Evolutionary conservation across 2,329 filamentous ascomycete species (phyloP), one percentile per base, ranked within the genome.

Genomic region (Fusarium clavum): DNA sequence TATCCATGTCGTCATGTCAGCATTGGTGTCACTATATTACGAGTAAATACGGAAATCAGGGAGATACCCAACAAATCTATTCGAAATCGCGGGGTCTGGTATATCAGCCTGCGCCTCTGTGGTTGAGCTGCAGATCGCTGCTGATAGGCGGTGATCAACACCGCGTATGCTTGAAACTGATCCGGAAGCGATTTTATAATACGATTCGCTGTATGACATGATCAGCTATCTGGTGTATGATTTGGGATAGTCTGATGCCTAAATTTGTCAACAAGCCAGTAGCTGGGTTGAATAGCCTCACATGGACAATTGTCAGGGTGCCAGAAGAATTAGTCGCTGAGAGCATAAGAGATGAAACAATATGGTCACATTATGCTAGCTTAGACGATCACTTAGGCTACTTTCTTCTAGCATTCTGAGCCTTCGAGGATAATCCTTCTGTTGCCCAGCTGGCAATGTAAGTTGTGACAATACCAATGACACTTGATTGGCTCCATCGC

Each of bases 181-280:
- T 81, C 77, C 1, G 89, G 88, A 55, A 92, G 84, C 0, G 87
- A 87, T 6, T 87, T 89, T 83, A 91, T 87, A 57, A 92, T 89
- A 69, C 92, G 92, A 85, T 18, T 4, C 92, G 90, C 84, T 90
- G 14, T 5, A 53, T 32, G 14, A n/a, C 38, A 20, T n/a, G 5
- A 55, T 69, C 34, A 73, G 54, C 32, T 44, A 43, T 20, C 6
- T 22, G 18, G 4, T 16, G 11, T 16, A 24, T 41, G 30, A 14
- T 27, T 7, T 24, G 22, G 24, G 29, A 49, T 11, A 7, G 16
- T 22, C 29, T 43, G 44, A n/a, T 57, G 32, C 79, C 85, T 71
- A 76, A 89, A 86, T 72, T 92, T 92, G 6, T 87, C 86, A 24
- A 92, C 90, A 64, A 10, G 32, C 12, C 12, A 25, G 30, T 25